phyloP scores from a whole-genome alignment of 208 protist genomes.

The Trypanosoma scelopori region DNA sequence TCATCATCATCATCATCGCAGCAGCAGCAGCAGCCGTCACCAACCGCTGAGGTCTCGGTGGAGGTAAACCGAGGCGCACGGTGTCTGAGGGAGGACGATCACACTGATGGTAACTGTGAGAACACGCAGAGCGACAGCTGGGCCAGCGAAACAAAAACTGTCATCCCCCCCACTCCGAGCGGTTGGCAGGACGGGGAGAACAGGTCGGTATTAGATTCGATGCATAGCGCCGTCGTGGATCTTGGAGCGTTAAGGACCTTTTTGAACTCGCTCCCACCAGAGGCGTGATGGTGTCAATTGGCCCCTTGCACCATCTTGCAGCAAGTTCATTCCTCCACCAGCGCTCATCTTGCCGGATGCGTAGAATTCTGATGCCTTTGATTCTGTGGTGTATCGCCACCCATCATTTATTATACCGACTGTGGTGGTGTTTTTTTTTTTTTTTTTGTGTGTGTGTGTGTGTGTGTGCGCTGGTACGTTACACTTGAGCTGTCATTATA shows the following conservation, averaged over 20 bases:
- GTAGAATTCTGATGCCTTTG: no score
- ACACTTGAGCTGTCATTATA: no score
- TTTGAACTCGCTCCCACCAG: conserved; percentile 6
- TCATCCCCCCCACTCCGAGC: no score
- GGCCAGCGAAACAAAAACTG: not conserved
- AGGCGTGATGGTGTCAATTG: not conserved
- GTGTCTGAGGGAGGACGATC: not conserved
- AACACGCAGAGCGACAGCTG: not conserved
- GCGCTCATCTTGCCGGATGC: no score
- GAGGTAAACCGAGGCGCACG: not conserved
- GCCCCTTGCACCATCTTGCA: not conserved
- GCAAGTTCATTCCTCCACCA: no score
- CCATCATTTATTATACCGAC: no score
- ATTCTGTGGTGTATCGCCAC: no score
- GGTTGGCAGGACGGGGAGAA: not conserved
- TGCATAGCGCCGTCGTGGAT: conserved; percentile 5
- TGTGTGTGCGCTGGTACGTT: no score
- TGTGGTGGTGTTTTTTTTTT: no score
- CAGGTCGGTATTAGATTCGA: not conserved
- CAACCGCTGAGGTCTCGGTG: not conserved
- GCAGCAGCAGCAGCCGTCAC: no score
- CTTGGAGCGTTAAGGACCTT: not conserved
- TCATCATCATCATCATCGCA: not conserved
- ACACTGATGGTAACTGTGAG: not conserved
- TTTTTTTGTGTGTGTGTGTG: no score